phyloP scores from a whole-genome alignment of 2,329 filamentous ascomycete species.

The Colletotrichum sp. region DNA sequence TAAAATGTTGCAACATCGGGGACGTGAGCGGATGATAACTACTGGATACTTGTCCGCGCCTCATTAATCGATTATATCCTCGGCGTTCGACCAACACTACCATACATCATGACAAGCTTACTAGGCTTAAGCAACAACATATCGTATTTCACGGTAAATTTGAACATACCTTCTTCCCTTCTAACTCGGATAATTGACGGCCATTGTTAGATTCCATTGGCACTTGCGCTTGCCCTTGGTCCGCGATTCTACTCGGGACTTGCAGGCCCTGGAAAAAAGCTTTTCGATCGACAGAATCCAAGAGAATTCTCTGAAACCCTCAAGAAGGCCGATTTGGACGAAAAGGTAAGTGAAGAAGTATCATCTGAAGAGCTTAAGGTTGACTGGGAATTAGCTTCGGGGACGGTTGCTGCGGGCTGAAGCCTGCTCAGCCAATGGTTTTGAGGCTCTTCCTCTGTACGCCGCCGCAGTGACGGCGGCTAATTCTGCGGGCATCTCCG shows the following conservation, averaged over 20 bases:
- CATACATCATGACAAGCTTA: background rate
- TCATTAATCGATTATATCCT: background rate
- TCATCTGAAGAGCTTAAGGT: accelerated
- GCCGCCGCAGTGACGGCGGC: background rate
- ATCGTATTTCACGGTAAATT: background rate
- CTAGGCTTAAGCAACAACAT: background rate
- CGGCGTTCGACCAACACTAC: background rate
- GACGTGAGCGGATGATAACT: background rate
- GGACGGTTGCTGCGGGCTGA: background rate
- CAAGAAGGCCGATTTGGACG: background rate
- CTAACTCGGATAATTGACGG: background rate
- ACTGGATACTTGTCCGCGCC: background rate
- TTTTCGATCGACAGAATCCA: background rate
- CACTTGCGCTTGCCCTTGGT: background rate
- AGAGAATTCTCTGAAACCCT: background rate
- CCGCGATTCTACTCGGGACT: background rate
- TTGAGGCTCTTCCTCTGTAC: background rate
- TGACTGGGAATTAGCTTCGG: background rate
- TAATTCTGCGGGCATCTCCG: background rate
- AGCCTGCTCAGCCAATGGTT: background rate
- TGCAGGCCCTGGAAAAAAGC: background rate
- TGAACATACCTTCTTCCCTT: too few relatives aligned
- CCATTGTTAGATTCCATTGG: background rate
- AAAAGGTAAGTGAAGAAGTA: background rate
- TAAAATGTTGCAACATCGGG: background rate